These are phyloP conservation scores for Alternaria triticina DNA, from an alignment of 2,329 filamentous ascomycete species.

Conservation along the genomic window DNA sequence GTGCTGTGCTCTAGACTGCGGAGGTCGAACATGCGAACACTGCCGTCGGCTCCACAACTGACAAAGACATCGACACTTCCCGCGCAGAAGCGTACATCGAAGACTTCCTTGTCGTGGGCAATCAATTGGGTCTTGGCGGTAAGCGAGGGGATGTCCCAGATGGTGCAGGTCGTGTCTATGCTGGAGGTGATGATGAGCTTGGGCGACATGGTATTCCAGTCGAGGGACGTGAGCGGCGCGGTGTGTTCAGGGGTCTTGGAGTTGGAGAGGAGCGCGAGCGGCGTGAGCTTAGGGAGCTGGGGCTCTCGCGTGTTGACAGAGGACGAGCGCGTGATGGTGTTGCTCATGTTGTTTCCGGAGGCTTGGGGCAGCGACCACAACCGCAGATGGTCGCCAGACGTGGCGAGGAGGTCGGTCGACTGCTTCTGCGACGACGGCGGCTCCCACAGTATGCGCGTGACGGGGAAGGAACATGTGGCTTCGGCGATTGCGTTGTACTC, in stretches of 20 bases:
- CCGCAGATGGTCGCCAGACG: slow-evolving; percentile 90
- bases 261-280: slow-evolving; percentile 90
- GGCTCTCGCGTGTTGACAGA: slow-evolving; percentile 65
- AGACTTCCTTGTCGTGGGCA: slow-evolving; percentile 98
- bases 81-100: slow-evolving; percentile 96
- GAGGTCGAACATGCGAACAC: slow-evolving; percentile 97
- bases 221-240: slow-evolving; percentile 90
- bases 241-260: slow-evolving; percentile 99
- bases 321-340: slow-evolving; percentile 71
- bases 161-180: slow-evolving; percentile 98
- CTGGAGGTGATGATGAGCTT: slow-evolving; percentile 98
- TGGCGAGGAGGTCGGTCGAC: slow-evolving; percentile 91
- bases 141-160: slow-evolving; percentile 98
- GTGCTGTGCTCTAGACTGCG: slow-evolving; percentile 96
- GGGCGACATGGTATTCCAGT: slow-evolving; percentile 97
- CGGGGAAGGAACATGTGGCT: slow-evolving; percentile 96
- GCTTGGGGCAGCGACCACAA: slow-evolving; percentile 84
- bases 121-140: slow-evolving; percentile 98
- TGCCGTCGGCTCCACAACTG: slow-evolving; percentile 95
- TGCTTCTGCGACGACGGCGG: slow-evolving; percentile 94
- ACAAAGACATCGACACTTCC: slow-evolving; percentile 99
- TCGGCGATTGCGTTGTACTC: slow-evolving; percentile 95
- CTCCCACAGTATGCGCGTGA: slow-evolving; percentile 94
- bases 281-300: slow-evolving; percentile 82
- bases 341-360: slow-evolving; percentile 63